A percentile compares a stretch with the other conserved stretches of the same genome.
These are phyloP conservation scores for Trametes sanguinea DNA, from an alignment of 768 basidiomycete species.

Conservation along the genomic window DNA sequence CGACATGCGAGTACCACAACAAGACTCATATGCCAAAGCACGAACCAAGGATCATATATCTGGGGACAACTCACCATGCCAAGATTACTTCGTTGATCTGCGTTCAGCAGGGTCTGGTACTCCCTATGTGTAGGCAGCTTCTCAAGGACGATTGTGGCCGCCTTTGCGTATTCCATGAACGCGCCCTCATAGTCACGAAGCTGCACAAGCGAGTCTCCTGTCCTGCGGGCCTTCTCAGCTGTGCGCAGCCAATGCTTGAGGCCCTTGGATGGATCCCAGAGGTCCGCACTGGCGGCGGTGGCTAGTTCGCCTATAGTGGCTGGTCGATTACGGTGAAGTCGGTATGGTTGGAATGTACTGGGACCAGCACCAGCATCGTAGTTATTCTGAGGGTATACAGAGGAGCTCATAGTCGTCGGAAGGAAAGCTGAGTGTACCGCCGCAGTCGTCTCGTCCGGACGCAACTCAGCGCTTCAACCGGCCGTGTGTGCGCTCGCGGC, in stretches of 20 bases:
- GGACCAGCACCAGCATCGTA: constrained; percentile 5
- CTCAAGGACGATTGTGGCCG: constrained; percentile 78
- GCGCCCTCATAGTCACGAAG: constrained; percentile 66
- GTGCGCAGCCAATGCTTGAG: constrained; percentile 68
- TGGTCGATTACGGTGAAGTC: constrained; percentile 40
- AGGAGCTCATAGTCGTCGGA: constrained; percentile 26
- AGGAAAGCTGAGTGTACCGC: constrained; percentile 13
- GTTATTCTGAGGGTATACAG: constrained; percentile 18
- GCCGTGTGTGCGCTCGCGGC: too few species aligned
- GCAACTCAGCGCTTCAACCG: too few species aligned
- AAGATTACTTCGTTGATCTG: constrained; percentile 65
- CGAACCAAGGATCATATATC: too few species aligned
- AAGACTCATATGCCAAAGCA: too few species aligned
- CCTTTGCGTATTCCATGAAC: constrained; percentile 70
- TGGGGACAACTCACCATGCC: constrained; percentile 52
- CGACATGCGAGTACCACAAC: too few species aligned
- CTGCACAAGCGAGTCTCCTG: constrained; percentile 49
- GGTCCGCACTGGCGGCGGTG: constrained; percentile 53
- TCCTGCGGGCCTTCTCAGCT: constrained; percentile 63
- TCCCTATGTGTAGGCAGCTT: constrained; percentile 74
- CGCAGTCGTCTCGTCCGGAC: constrained; percentile 11
- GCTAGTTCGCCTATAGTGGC: constrained; percentile 68
- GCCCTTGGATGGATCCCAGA: constrained; percentile 58
- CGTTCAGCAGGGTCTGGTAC: constrained; percentile 55
- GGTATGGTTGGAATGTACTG: constrained; percentile 1